Conservation (phyloP, 768 basidiomycete genomes). For the Lactifluus subvellereus region DNA sequence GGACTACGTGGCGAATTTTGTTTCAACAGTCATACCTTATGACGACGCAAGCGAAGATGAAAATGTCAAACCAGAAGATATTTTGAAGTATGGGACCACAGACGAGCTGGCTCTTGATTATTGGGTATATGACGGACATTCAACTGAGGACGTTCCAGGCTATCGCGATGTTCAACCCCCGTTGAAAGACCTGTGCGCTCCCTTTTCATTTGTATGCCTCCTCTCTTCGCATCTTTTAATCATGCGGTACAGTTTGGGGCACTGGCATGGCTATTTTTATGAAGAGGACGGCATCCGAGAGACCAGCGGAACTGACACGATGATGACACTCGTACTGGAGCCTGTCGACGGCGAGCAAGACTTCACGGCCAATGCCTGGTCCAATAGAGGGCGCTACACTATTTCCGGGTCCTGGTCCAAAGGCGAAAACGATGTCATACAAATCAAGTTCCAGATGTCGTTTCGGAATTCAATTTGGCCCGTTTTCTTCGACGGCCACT, state of each 20-base stretch:
- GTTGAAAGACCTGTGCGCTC: slow-evolving; percentile 12
- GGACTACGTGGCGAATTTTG: not conserved
- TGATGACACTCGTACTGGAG: slow-evolving; percentile 15
- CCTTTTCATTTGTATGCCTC: not conserved
- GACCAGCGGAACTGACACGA: not conserved
- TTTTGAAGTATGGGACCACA: not conserved
- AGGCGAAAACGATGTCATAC: slow-evolving; percentile 14
- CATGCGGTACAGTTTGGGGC: slow-evolving; percentile 6
- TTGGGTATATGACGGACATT: slow-evolving; percentile 20
- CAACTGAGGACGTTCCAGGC: slow-evolving; percentile 12
- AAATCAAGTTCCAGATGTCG: slow-evolving; percentile 21
- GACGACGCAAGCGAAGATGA: slow-evolving; percentile 10
- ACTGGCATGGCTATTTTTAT: slow-evolving; percentile 19
- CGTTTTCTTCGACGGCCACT: slow-evolving; percentile 3
- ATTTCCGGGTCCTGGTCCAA: slow-evolving; percentile 21
- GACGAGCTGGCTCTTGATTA: slow-evolving; percentile 6
- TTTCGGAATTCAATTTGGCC: slow-evolving; percentile 7
- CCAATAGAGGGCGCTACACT: slow-evolving; percentile 14
- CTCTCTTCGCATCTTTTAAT: not conserved
- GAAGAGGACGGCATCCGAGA: not conserved
- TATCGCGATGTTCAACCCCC: slow-evolving; percentile 1
- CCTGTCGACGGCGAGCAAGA: slow-evolving; percentile 6
- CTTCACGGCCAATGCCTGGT: slow-evolving; percentile 17
- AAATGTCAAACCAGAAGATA: slow-evolving; percentile 2
- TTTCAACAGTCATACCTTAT: not conserved